Conservation (phyloP, 2,329 filamentous ascomycete species). For the Harringtonia aguacate region DNA sequence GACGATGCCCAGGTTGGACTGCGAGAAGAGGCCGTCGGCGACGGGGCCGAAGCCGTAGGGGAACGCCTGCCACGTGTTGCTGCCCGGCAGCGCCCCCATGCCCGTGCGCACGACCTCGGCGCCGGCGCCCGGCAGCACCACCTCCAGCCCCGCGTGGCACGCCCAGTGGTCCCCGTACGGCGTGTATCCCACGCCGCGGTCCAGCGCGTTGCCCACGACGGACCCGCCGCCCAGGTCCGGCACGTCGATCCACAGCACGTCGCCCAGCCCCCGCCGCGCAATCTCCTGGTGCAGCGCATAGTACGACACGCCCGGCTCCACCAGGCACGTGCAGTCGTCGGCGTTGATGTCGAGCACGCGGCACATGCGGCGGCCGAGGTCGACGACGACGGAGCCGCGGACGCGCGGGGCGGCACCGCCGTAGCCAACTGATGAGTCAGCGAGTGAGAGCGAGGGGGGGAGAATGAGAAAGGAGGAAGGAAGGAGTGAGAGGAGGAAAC, state of each 20-base stretch:
- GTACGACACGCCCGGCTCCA: constrained; percentile 32
- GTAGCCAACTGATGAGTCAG: constrained; percentile 24
- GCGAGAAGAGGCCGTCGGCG: constrained; percentile 35
- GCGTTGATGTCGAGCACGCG: constrained; percentile 25
- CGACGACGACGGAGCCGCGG: constrained; percentile 28
- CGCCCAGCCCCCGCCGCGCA: constrained; percentile 19
- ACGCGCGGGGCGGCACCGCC: constrained; percentile 31
- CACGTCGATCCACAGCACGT: constrained; percentile 31
- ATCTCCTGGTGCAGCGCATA: constrained; percentile 26
- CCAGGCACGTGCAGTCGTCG: constrained; percentile 26
- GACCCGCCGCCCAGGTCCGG: constrained; percentile 32
- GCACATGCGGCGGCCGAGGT: constrained; percentile 30
- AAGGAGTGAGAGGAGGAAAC: no score
- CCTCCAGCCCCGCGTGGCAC: constrained; percentile 29
- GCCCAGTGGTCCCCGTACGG: constrained; percentile 32
- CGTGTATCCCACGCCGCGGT: constrained; percentile 35
- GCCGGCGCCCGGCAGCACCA: constrained; percentile 29
- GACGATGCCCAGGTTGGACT: constrained; percentile 39
- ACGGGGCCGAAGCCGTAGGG: constrained; percentile 28
- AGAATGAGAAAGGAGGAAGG: no score
- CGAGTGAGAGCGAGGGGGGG: no score
- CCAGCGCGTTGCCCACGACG: constrained; percentile 33
- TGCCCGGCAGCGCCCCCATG: constrained; percentile 25
- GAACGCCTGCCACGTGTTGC: constrained; percentile 30
- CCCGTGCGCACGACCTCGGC: constrained; percentile 31